Percentiles rank a stretch among this genome's conserved stretches.
phyloP scores from a whole-genome alignment of 768 basidiomycete species.

The Russula abietina region DNA sequence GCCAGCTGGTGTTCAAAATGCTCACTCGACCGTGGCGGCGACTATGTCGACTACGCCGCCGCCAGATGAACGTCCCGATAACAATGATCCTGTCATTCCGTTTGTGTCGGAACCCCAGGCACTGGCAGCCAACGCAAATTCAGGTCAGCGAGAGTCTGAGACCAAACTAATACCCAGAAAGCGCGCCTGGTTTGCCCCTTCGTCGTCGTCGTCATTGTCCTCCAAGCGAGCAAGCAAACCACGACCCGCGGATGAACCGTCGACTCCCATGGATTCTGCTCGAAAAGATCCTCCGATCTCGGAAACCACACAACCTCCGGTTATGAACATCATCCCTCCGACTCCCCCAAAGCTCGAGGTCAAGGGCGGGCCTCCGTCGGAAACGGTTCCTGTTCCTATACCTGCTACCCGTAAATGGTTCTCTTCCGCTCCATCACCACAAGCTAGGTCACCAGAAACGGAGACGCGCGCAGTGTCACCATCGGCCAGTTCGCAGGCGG shows the following conservation, averaged over 20 bases:
- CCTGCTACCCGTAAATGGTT: conserved; percentile 13
- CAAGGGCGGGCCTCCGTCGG: not conserved
- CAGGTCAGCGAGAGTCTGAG: not conserved
- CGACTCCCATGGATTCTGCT: not conserved
- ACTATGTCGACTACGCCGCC: not conserved
- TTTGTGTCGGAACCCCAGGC: not conserved
- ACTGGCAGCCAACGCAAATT: not conserved
- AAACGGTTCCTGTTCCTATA: not conserved
- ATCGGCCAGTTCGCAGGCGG: conserved; percentile 1
- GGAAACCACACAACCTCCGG: not conserved
- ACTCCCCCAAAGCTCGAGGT: conserved; percentile 14
- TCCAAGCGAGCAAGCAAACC: conserved; percentile 8
- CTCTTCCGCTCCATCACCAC: not conserved
- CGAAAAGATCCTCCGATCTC: not conserved
- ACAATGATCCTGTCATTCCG: not conserved
- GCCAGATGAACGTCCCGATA: not conserved
- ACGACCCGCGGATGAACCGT: not conserved
- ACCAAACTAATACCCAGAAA: conserved; percentile 9
- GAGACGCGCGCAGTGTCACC: conserved; percentile 1
- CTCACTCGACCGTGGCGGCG: not conserved
- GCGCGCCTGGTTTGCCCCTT: conserved; percentile 18
- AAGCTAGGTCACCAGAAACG: not conserved
- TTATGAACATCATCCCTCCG: conserved; percentile 17
- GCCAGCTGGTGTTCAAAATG: not conserved
- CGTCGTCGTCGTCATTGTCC: not conserved